Evolutionary conservation across 2,329 filamentous ascomycete genomes (phyloP).

Genomic region (Cladosporium sp.): DNA sequence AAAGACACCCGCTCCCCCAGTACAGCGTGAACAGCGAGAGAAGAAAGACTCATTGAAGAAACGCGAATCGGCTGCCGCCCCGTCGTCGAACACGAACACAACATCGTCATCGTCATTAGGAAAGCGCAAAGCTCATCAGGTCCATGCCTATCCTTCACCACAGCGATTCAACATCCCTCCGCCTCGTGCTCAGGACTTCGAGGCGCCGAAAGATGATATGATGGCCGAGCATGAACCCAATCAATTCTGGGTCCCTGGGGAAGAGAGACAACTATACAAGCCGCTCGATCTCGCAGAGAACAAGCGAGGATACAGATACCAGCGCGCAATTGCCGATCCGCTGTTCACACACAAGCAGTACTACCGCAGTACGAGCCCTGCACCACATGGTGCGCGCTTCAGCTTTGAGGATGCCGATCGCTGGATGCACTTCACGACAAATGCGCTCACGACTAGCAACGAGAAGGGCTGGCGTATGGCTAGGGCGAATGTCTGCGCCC

Average conservation of each 20-base stretch:
- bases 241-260: constrained; percentile 41
- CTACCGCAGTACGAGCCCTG: constrained; percentile 83
- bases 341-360: constrained; percentile 80
- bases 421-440: constrained; percentile 71
- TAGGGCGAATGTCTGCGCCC: constrained; percentile 81
- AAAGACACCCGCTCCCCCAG: constrained; percentile 34
- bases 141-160: constrained; percentile 38
- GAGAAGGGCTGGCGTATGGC: constrained; percentile 91
- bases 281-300: constrained; percentile 56
- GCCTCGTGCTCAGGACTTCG: constrained; percentile 45
- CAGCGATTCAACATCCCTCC: constrained; percentile 49
- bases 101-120: constrained; percentile 21
- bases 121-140: constrained; percentile 36
- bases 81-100: constrained; percentile 32
- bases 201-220: constrained; percentile 44
- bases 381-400: constrained; percentile 77
- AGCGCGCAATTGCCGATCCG: constrained; percentile 85
- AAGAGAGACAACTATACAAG: constrained; percentile 42
- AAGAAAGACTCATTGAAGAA: constrained; percentile 50
- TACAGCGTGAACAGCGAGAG: constrained; percentile 48
- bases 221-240: constrained; percentile 45
- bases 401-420: constrained; percentile 89
- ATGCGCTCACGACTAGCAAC: constrained; percentile 75
- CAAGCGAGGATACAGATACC: constrained; percentile 76
- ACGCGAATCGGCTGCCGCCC: constrained; percentile 44